Evolutionary conservation across 805 yeast genomes (phyloP).

Genomic region (Metschnikowia picachoensis): DNA sequence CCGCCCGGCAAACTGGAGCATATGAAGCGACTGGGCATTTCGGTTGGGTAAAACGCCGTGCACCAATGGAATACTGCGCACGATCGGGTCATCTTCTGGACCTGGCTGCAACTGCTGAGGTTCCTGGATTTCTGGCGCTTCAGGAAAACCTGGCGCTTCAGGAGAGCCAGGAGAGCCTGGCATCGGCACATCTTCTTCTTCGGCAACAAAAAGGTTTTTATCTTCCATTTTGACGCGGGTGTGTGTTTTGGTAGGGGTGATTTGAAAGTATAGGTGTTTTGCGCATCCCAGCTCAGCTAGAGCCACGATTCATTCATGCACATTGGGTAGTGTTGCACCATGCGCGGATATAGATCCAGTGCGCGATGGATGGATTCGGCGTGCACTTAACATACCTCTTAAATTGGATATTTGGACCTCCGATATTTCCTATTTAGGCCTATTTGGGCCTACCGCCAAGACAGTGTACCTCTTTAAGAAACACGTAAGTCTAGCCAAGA

Average conservation of each 20-base stretch:
- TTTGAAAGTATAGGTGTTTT: neutral
- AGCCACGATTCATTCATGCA: too few species aligned
- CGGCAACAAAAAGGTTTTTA: constrained; percentile 16
- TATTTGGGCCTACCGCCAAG: too few species aligned
- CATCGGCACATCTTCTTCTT: constrained; percentile 14
- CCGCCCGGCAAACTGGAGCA: constrained; percentile 45
- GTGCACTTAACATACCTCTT: too few species aligned
- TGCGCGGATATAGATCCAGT: too few species aligned
- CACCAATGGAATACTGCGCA: constrained; percentile 36
- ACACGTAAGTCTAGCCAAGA: too few species aligned
- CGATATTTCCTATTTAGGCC: too few species aligned
- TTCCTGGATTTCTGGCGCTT: too few species aligned
- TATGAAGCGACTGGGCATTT: constrained; percentile 29
- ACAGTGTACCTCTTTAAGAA: too few species aligned
- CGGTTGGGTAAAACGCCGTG: constrained; percentile 24
- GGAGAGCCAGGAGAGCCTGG: neutral
- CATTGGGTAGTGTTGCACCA: too few species aligned
- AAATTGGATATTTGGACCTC: too few species aligned
- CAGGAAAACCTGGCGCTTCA: neutral
- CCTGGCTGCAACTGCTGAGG: neutral
- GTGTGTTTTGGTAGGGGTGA: neutral
- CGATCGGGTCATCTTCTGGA: constrained; percentile 34
- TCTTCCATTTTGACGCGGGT: constrained; percentile 5
- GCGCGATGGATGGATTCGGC: too few species aligned
- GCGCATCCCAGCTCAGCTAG: neutral